Evolutionary conservation across 1,139 yeast genomes (phyloP).

Genomic region (Scheffersomyces quercinus): DNA sequence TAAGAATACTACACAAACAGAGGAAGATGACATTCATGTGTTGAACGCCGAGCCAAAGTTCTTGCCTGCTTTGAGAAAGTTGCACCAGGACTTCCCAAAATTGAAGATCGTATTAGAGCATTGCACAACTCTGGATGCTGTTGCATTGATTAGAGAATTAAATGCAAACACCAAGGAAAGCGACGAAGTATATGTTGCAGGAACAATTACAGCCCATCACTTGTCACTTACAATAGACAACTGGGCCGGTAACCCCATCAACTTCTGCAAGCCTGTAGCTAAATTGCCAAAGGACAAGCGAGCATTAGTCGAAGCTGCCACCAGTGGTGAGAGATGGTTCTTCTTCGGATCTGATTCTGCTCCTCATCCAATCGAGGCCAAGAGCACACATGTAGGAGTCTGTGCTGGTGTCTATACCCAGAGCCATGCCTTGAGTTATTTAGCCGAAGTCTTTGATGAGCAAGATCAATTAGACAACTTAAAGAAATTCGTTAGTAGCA

Average conservation of each 20-base stretch:
- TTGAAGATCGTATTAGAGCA: constrained; percentile 90
- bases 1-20: constrained; percentile 29
- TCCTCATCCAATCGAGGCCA: constrained; percentile 84
- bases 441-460: constrained; percentile 83
- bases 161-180: constrained; percentile 52
- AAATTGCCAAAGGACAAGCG: constrained; percentile 82
- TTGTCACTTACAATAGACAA: constrained; percentile 82
- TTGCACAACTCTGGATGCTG: constrained; percentile 89
- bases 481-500: constrained; percentile 71
- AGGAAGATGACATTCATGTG: constrained; percentile 66
- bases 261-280: constrained; percentile 97
- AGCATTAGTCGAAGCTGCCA: constrained; percentile 84
- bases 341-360: constrained; percentile 98
- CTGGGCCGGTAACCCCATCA: constrained; percentile 96
- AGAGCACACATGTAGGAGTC: constrained; percentile 76
- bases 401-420: constrained; percentile 98
- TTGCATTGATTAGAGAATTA: constrained; percentile 70
- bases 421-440: constrained; percentile 74
- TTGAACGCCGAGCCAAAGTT: constrained; percentile 92
- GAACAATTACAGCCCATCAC: constrained; percentile 96
- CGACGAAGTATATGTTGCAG: constrained; percentile 66
- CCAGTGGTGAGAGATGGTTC: constrained; percentile 88
- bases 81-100: constrained; percentile 82
- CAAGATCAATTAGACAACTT: constrained; percentile 63
- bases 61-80: constrained; percentile 81